Evolutionary conservation across 2,329 filamentous ascomycete genomes (phyloP).

Genomic region (Nemania serpens): DNA sequence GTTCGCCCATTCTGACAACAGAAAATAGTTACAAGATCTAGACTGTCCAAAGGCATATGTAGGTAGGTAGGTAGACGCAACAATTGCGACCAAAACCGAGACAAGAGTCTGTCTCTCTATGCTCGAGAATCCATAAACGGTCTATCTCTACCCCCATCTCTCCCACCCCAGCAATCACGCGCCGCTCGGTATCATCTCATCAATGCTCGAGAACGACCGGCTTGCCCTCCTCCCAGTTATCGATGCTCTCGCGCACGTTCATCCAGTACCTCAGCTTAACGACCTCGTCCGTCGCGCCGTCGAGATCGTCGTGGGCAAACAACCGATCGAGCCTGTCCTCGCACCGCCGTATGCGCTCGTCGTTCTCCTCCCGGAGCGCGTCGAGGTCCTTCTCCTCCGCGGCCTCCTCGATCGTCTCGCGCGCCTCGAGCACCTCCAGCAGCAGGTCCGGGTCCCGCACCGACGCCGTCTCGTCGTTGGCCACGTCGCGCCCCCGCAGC

Average conservation of each 20-base stretch:
- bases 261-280: conserved; percentile 87
- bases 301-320: conserved; percentile 69
- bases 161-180: too few relatives aligned
- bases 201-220: conserved; percentile 59
- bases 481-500: conserved; percentile 74
- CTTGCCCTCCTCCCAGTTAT: conserved; percentile 83
- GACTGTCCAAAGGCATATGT: too few relatives aligned
- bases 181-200: neutral
- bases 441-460: conserved; percentile 72
- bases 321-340: conserved; percentile 65
- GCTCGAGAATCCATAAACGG: too few relatives aligned
- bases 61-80: too few relatives aligned
- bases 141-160: too few relatives aligned
- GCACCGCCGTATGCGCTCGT: conserved; percentile 65
- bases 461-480: conserved; percentile 75
- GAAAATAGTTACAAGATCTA: too few relatives aligned
- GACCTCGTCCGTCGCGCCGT: conserved; percentile 70
- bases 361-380: conserved; percentile 67
- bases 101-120: too few relatives aligned
- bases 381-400: conserved; percentile 67
- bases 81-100: too few relatives aligned
- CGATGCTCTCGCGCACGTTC: conserved; percentile 79
- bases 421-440: conserved; percentile 78
- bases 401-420: conserved; percentile 76
- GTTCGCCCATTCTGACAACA: too few relatives aligned